Base-by-base conservation (phyloP, 176 grass and related monocot genomes). In the Hsuehochloa calcarea region DNA sequence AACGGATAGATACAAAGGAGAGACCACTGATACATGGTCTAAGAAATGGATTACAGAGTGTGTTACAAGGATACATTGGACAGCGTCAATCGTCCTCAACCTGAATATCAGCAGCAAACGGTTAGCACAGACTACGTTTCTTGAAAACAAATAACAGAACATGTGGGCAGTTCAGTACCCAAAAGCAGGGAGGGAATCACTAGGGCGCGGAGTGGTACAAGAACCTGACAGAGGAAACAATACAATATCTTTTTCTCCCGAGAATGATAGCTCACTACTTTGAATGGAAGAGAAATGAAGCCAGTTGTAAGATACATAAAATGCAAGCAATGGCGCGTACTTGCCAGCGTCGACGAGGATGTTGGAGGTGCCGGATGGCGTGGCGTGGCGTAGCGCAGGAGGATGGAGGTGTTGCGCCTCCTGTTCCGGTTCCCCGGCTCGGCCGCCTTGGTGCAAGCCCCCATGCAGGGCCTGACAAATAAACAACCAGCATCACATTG, bases 311-410 rank as follows among this genome's bases (percentile, higher is more conserved):
- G 14, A 58, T 20, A 10, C 27, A 47, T 31, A 58, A 15, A 58
- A 15, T 51, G 44, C 49, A 85, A 56, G 39, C 40, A 16, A 80
- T 14, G 63, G 37, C 13, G 31, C 96, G 54, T 94, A 96, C 96
- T 99, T 99, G 75, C 96, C 90, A 8, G 91, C 93, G 61, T 99
- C 96, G 20, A 99, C 34, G 15, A 99, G 88, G 68, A 94, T 94
- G 87, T 95, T 94, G 60, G 87, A 74, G 16, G 75, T 96, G 81
- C 78, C 91, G 20, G 84, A 85, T 3, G 90, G 82, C 34, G 85
- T 94, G 75, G 70, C 34, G 85, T 94, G 75, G 70, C 84, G 20
- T 92, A 90, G 14, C 91, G 86, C 66, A 99, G 54, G 50, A 96
- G 69, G 75, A 99, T 96, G 79, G 88, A 86, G 22, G 96, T 99